Evolutionary conservation across 108 stramenopile species (phyloP).

Genomic region (Skeletonema menzelii): DNA sequence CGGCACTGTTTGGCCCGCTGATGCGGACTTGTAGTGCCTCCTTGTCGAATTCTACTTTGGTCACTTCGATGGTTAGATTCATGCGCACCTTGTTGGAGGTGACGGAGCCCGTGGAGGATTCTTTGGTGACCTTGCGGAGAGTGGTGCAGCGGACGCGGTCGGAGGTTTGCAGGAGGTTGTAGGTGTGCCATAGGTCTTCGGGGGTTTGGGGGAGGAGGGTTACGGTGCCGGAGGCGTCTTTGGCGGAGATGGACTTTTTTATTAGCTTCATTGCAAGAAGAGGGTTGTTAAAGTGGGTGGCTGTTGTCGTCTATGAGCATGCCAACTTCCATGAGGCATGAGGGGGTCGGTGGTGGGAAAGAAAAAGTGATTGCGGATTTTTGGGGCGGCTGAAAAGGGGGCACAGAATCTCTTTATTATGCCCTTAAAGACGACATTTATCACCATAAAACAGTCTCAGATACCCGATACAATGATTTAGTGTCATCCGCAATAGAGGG

Average conservation of each 20-base stretch:
- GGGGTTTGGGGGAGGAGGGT: slow-evolving; percentile 87
- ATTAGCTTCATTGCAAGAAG: slow-evolving; percentile 84
- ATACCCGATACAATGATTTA: too few species aligned
- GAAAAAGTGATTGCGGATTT: background rate
- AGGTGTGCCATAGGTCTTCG: slow-evolving; percentile 98
- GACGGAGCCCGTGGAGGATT: slow-evolving; percentile 88
- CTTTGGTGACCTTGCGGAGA: slow-evolving; percentile 94
- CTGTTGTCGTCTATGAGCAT: too few species aligned
- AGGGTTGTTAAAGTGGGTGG: too few species aligned
- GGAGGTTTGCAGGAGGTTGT: slow-evolving; percentile 88
- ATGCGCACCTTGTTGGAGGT: slow-evolving; percentile 85
- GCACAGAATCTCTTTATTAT: too few species aligned
- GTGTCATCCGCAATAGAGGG: too few species aligned
- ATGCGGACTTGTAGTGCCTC: slow-evolving; percentile 85
- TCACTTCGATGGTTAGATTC: slow-evolving; percentile 90
- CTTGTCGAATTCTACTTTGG: slow-evolving; percentile 91
- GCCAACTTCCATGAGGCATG: too few species aligned
- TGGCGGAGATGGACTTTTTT: slow-evolving; percentile 34
- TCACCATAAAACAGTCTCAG: too few species aligned
- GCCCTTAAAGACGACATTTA: too few species aligned
- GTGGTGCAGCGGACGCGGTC: slow-evolving; percentile 93
- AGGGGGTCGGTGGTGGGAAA: too few species aligned
- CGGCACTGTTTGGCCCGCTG: slow-evolving; percentile 74
- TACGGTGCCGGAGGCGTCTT: slow-evolving; percentile 88
- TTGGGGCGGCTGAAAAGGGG: too few species aligned